phyloP scores from a whole-genome alignment of 495 filamentous ascomycete species.

The Talaromyces thailandensis region DNA sequence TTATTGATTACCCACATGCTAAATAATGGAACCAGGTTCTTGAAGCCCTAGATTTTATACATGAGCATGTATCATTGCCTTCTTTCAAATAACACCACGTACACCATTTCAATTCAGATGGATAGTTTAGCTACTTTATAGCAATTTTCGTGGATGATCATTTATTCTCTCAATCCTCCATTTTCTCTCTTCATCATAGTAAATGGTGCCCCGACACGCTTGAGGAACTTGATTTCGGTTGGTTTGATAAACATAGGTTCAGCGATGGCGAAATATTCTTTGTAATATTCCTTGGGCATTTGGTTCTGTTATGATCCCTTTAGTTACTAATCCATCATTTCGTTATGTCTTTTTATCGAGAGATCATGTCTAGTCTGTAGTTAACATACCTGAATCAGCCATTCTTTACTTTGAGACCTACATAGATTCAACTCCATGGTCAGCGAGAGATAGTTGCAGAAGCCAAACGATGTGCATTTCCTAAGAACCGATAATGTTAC shows the following conservation, averaged over 20 bases:
- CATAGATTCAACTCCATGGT: background rate
- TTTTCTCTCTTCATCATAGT: constrained; percentile 19
- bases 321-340: constrained; percentile 3
- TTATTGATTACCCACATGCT: background rate
- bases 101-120: no score
- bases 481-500: constrained; percentile 10
- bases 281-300: constrained; percentile 41
- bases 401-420: constrained; percentile 27
- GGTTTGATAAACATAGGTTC: constrained; percentile 41
- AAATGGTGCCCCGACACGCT: constrained; percentile 23
- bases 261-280: constrained; percentile 34
- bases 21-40: background rate
- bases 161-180: constrained; percentile 2
- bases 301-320: constrained; percentile 26
- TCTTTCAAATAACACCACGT: background rate
- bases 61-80: background rate
- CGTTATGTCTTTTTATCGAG: background rate
- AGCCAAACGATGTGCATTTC: no score
- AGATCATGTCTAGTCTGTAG: background rate
- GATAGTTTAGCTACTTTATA: no score
- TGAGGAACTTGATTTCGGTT: constrained; percentile 27
- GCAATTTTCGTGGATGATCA: no score
- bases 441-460: background rate
- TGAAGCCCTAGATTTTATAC: background rate
- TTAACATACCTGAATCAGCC: constrained; percentile 27